Conservation (phyloP, 2,329 filamentous ascomycete genomes). For the Nemania sp. region DNA sequence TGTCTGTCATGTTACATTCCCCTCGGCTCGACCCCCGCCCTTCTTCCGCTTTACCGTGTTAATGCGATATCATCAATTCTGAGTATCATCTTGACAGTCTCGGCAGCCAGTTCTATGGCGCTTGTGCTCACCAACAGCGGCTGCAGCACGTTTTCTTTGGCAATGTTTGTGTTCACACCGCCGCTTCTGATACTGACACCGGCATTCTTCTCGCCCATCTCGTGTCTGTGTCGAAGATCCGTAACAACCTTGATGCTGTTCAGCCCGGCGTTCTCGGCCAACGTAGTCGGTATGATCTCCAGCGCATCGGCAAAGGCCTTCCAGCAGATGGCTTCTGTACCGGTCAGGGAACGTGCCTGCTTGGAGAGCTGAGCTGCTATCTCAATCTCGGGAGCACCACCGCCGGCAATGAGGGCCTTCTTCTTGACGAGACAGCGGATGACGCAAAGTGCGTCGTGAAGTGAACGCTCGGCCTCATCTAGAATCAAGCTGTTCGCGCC, state of each 20-base stretch:
- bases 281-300: slow-evolving; percentile 93
- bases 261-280: slow-evolving; percentile 95
- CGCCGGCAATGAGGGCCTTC: slow-evolving; percentile 97
- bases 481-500: slow-evolving; percentile 94
- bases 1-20: slow-evolving; percentile 30
- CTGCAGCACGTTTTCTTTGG: slow-evolving; percentile 95
- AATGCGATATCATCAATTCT: slow-evolving; percentile 70
- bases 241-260: slow-evolving; percentile 99
- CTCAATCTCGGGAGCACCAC: slow-evolving; percentile 95
- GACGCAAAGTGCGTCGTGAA: slow-evolving; percentile 97
- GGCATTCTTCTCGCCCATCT: slow-evolving; percentile 91
- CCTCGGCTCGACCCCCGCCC: slow-evolving; percentile 22
- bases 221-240: slow-evolving; percentile 90
- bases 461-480: slow-evolving; percentile 93
- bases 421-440: slow-evolving; percentile 98
- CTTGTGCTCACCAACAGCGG: slow-evolving; percentile 96
- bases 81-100: slow-evolving; percentile 95
- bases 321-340: slow-evolving; percentile 97
- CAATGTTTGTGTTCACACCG: slow-evolving; percentile 95
- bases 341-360: slow-evolving; percentile 79
- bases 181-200: slow-evolving; percentile 98
- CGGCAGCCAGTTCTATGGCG: slow-evolving; percentile 92
- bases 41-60: slow-evolving; percentile 52
- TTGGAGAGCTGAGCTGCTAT: slow-evolving; percentile 85
- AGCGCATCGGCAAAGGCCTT: slow-evolving; percentile 98